Percentiles rank a stretch among this genome's conserved stretches.
These are phyloP conservation scores for Hanseniaspora uvarum DNA, from an alignment of 1,139 yeast species.

Conservation along the genomic window DNA sequence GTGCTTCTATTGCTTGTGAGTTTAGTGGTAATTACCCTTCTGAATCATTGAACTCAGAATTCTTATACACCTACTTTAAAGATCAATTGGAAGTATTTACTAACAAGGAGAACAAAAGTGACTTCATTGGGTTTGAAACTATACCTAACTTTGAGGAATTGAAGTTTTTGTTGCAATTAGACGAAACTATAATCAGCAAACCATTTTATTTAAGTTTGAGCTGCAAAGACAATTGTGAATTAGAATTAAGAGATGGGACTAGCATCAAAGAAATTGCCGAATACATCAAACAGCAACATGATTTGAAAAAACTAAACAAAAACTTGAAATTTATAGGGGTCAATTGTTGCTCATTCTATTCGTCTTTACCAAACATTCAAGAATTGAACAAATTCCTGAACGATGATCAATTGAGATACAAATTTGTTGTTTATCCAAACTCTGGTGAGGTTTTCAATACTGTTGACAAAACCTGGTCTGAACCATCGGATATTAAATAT, in stretches of 20 bases:
- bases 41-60: conserved; percentile 23
- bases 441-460: conserved; percentile 29
- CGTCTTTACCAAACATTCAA: conserved; percentile 23
- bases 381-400: conserved; percentile 23
- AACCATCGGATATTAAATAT: conserved; percentile 4
- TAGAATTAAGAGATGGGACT: conserved; percentile 26
- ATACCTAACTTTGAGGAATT: conserved; percentile 28
- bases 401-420: conserved; percentile 14
- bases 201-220: conserved; percentile 28
- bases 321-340: conserved; percentile 25
- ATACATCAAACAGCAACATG: conserved; percentile 32
- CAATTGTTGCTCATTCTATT: conserved; percentile 27
- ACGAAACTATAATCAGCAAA: conserved; percentile 16
- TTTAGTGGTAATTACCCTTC: conserved; percentile 47
- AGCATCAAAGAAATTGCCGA: conserved; percentile 20
- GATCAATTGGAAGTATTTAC: conserved; percentile 24
- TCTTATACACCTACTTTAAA: conserved; percentile 22
- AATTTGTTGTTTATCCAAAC: conserved; percentile 26
- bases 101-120: conserved; percentile 21
- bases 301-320: conserved; percentile 28
- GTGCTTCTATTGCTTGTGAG: conserved; percentile 57
- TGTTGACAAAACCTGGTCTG: conserved; percentile 23
- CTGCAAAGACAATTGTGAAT: conserved; percentile 21
- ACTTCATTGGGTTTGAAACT: conserved; percentile 28
- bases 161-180: conserved; percentile 22